Conservation (phyloP, 164 flowering plant genomes). For the Santalum album region DNA sequence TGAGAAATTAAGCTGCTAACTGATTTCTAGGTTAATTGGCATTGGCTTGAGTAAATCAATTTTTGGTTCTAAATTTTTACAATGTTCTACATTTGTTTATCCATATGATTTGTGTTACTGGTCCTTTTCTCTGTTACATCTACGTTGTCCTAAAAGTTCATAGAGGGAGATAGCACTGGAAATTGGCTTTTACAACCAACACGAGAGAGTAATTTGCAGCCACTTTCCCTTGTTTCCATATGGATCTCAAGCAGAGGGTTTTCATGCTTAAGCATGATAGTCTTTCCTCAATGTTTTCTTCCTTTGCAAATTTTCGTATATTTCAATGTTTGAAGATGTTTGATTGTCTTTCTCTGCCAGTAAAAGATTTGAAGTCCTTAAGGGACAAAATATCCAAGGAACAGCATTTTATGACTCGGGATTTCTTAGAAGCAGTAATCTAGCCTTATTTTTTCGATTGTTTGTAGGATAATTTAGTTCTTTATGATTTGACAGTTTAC, state of each 20-base stretch:
- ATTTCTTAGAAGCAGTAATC: slow-evolving; percentile 72
- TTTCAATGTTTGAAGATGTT: slow-evolving; percentile 43
- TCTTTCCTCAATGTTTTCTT: neutral
- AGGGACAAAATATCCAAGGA: slow-evolving; percentile 50
- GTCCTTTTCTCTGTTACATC: no score
- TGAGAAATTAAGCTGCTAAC: no score
- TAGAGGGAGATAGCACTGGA: slow-evolving; percentile 8
- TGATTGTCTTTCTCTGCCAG: slow-evolving; percentile 37
- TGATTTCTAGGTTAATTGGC: no score
- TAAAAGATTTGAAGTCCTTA: slow-evolving; percentile 46
- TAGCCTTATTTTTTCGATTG: no score
- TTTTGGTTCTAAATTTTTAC: no score
- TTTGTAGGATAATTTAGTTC: no score
- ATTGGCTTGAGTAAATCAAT: no score
- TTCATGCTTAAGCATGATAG: neutral
- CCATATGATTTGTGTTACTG: no score
- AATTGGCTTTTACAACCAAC: slow-evolving; percentile 62
- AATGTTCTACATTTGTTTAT: no score
- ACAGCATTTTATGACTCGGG: slow-evolving; percentile 61
- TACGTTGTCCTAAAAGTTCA: slow-evolving; percentile 14
- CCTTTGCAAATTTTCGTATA: neutral
- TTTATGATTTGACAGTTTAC: no score
- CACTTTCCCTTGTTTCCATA: slow-evolving; percentile 58
- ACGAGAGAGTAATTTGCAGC: slow-evolving; percentile 60
- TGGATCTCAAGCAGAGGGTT: slow-evolving; percentile 73